phyloP scores from a whole-genome alignment of 768 basidiomycete species.

The Collybia nuda region DNA sequence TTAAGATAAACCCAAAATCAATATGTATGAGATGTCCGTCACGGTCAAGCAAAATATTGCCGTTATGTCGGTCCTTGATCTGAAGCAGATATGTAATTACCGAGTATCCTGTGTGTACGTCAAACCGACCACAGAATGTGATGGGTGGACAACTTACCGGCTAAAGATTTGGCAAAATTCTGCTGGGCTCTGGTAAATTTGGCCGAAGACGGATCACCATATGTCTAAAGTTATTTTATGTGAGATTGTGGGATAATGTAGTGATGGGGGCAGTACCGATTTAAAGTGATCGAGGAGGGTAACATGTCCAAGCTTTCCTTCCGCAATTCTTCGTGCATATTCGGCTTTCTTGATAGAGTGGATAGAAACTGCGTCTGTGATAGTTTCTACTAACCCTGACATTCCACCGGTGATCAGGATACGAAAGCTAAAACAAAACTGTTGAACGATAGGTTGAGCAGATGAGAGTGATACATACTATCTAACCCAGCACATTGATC shows the following conservation, averaged over 20 bases:
- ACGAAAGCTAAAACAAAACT: conserved; percentile 67
- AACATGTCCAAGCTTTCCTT: conserved; percentile 82
- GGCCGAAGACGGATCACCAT: conserved; percentile 84
- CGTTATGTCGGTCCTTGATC: conserved; percentile 98
- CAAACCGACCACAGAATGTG: neutral
- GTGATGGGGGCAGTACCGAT: conserved; percentile 48
- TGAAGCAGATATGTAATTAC: conserved; percentile 95
- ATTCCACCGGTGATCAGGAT: conserved; percentile 92
- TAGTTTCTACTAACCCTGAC: conserved; percentile 96
- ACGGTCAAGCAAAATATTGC: conserved; percentile 94
- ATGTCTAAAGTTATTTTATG: conserved; percentile 68
- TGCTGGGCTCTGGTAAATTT: conserved; percentile 89
- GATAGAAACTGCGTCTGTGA: conserved; percentile 96
- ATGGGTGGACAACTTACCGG: conserved; percentile 43
- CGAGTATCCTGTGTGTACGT: conserved; percentile 69
- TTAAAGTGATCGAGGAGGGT: conserved; percentile 91
- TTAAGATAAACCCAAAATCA: conserved; percentile 98
- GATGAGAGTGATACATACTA: conserved; percentile 56
- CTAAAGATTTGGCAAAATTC: conserved; percentile 91
- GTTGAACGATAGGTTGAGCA: neutral
- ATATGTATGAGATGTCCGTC: conserved; percentile 96
- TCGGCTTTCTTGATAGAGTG: conserved; percentile 99
- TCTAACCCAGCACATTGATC: conserved; percentile 89
- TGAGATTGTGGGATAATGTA: neutral
- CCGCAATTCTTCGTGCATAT: conserved; percentile 84